phyloP scores from a whole-genome alignment of 352 stramenopile genomes.

The Phytopythium oedochilum region DNA sequence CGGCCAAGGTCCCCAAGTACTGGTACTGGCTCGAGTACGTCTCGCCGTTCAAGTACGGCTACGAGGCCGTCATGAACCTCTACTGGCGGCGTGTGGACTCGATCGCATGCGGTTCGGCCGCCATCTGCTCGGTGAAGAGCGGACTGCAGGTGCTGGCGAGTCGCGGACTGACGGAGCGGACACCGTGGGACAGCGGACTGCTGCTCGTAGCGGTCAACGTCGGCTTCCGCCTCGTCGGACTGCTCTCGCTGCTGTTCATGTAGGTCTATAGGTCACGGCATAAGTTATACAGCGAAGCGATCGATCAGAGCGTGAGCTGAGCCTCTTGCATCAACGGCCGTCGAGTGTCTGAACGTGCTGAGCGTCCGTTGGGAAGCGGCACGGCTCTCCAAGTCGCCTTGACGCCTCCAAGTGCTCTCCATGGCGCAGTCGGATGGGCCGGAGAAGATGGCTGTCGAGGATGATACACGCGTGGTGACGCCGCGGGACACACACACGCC shows the following conservation, averaged over 20 bases:
- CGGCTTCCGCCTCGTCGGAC: conserved; percentile 24
- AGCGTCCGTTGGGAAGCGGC: too few relatives aligned
- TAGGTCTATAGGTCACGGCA: too few relatives aligned
- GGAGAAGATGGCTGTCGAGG: not conserved
- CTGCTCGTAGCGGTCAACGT: conserved; percentile 23
- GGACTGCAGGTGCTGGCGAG: conserved; percentile 24
- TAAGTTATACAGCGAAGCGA: too few relatives aligned
- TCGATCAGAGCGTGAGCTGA: too few relatives aligned
- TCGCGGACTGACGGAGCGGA: conserved; percentile 17
- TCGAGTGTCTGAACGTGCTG: too few relatives aligned
- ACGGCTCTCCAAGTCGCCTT: too few relatives aligned
- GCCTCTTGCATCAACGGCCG: too few relatives aligned
- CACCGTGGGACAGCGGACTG: conserved; percentile 12
- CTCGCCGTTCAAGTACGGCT: conserved; percentile 33
- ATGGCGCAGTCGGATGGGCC: not conserved
- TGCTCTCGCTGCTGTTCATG: conserved; percentile 16
- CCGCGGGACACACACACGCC: conserved; percentile 1
- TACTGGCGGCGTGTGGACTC: conserved; percentile 18
- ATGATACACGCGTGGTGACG: not conserved
- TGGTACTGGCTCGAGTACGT: conserved; percentile 27
- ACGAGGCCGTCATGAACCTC: conserved; percentile 19
- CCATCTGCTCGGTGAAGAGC: conserved; percentile 11
- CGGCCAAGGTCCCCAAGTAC: conserved; percentile 21
- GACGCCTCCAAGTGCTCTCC: not conserved
- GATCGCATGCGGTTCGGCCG: conserved; percentile 15